Evolutionary conservation across 129 eudicot species (phyloP).

Genomic region (Chrysanthemum seticuspe): DNA sequence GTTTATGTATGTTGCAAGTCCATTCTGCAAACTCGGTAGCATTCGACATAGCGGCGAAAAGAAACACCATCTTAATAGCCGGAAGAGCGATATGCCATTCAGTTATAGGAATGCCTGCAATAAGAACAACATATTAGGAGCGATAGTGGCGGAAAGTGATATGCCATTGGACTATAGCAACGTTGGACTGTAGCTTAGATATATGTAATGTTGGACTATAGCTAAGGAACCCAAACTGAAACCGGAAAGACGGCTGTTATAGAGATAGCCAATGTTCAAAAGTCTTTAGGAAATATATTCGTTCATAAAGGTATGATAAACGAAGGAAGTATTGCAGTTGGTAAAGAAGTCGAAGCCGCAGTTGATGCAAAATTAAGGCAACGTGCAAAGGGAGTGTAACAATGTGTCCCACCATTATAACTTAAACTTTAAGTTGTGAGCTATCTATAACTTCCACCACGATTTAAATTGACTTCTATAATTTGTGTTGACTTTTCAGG

Average conservation of each 20-base stretch:
- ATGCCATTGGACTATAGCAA: too few relatives aligned
- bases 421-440: not conserved
- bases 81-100: too few relatives aligned
- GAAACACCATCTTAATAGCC: too few relatives aligned
- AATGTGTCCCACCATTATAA: not conserved
- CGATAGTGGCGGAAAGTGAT: too few relatives aligned
- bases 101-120: too few relatives aligned
- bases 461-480: not conserved
- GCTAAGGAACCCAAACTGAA: constrained; percentile 30
- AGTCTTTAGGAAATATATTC: constrained; percentile 63
- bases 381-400: constrained; percentile 63
- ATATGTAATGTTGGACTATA: too few relatives aligned
- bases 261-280: constrained; percentile 79
- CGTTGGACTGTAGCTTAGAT: too few relatives aligned
- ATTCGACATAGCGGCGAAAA: too few relatives aligned
- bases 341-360: constrained; percentile 75
- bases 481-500: constrained; percentile 37
- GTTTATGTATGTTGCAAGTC: too few relatives aligned
- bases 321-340: constrained; percentile 68
- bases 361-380: constrained; percentile 83
- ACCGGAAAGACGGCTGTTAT: constrained; percentile 49
- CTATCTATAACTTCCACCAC: not conserved
- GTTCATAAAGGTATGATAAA: constrained; percentile 81
- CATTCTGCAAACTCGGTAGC: too few relatives aligned
- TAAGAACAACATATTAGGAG: too few relatives aligned